phyloP scores from a whole-genome alignment of 1,284 basidiomycete genomes.

The Fomes fomentarius region DNA sequence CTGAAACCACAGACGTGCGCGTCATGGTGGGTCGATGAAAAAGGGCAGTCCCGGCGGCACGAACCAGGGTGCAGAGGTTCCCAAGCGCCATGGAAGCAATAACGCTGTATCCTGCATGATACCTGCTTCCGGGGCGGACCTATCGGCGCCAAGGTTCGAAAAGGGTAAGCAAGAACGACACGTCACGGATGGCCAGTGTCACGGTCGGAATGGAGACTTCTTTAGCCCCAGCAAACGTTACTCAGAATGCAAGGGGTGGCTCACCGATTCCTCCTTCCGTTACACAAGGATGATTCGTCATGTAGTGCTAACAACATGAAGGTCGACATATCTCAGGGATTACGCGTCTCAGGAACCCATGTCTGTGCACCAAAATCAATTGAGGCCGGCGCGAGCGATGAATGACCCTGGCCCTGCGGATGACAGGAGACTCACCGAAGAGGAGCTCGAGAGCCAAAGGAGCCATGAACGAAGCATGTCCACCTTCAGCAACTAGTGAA shows the following conservation, averaged over 20 bases:
- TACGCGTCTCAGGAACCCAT: not conserved
- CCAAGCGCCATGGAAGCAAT: too few species aligned
- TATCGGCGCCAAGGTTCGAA: not conserved
- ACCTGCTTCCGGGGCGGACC: not conserved
- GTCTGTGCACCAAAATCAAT: not conserved
- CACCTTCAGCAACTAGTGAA: not conserved
- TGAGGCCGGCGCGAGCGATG: not conserved
- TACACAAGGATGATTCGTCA: not conserved
- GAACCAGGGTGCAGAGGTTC: too few species aligned
- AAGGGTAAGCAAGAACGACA: constrained; percentile 7
- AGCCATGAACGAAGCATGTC: too few species aligned
- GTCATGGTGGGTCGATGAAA: not conserved
- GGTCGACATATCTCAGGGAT: not conserved
- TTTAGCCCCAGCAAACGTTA: too few species aligned
- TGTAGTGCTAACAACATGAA: not conserved
- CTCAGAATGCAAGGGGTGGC: too few species aligned
- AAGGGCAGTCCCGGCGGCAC: not conserved
- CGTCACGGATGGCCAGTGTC: too few species aligned
- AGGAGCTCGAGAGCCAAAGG: not conserved
- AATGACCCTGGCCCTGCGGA: not conserved
- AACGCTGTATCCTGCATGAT: not conserved
- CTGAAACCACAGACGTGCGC: too few species aligned
- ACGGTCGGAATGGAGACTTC: too few species aligned
- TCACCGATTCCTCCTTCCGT: not conserved
- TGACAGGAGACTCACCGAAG: not conserved